Evolutionary conservation across 2,329 filamentous ascomycete genomes (phyloP).

Genomic region (Meredithiella fracta): DNA sequence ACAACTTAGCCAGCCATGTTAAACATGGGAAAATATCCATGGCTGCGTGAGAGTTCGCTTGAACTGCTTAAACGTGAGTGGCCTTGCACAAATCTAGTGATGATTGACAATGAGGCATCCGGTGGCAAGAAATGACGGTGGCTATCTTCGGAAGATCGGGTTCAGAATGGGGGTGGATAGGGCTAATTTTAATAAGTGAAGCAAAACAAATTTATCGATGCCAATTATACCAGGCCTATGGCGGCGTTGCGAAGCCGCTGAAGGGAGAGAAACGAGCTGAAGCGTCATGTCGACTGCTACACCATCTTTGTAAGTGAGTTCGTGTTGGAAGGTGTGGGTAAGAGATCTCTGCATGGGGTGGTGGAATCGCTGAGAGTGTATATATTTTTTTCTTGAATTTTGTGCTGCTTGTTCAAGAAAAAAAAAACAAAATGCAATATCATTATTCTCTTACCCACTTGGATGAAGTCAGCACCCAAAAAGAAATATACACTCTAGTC

Average conservation of each 20-base stretch:
- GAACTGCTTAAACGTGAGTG: not conserved
- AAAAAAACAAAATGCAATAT: no score
- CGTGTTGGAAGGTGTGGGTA: not conserved
- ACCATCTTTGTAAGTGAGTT: not conserved
- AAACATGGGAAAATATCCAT: not conserved
- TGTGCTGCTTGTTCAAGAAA: no score
- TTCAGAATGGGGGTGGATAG: not conserved
- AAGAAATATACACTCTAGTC: no score
- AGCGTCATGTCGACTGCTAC: not conserved
- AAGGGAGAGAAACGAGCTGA: no score
- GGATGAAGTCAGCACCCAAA: no score
- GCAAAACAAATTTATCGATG: not conserved
- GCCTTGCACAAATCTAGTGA: not conserved
- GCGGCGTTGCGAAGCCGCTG: not conserved
- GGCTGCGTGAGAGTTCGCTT: not conserved
- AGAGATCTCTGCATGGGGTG: not conserved
- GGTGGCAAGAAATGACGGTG: slow-evolving; percentile 1
- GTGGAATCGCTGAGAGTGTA: no score
- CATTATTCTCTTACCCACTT: no score
- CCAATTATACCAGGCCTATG: not conserved
- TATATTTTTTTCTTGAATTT: no score
- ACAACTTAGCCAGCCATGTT: not conserved
- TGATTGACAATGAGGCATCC: slow-evolving; percentile 2
- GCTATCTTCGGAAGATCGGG: slow-evolving; percentile 3
- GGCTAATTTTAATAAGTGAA: not conserved